Evolutionary conservation across 164 flowering plant species (phyloP).

Genomic region (Cinnamomum chago): DNA sequence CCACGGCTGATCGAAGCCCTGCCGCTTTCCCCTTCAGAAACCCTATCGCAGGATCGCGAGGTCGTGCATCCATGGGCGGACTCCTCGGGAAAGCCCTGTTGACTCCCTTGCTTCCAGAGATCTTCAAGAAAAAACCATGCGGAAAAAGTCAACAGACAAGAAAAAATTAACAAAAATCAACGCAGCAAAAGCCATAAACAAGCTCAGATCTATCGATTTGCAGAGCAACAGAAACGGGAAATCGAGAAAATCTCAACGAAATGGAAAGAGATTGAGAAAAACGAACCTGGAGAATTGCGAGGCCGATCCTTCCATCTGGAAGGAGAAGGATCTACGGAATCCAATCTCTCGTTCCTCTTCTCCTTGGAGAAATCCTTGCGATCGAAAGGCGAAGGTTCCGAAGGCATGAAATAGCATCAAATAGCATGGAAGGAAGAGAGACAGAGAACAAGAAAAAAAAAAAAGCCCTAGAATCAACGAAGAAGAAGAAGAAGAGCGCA

Average conservation of each 20-base stretch:
- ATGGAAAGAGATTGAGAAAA: too few relatives aligned
- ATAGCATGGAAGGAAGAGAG: slow-evolving; percentile 19
- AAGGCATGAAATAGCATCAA: slow-evolving; percentile 65
- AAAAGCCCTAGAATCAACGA: slow-evolving; percentile 9
- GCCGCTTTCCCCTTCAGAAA: slow-evolving; percentile 49
- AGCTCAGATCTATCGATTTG: background rate
- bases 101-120: slow-evolving; percentile 82
- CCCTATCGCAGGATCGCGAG: slow-evolving; percentile 49
- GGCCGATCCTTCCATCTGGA: slow-evolving; percentile 53
- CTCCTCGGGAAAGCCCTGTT: slow-evolving; percentile 59
- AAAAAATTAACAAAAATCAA: too few relatives aligned
- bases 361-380: slow-evolving; percentile 82
- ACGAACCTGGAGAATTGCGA: slow-evolving; percentile 54
- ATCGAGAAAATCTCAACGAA: too few relatives aligned
- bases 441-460: background rate
- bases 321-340: slow-evolving; percentile 15
- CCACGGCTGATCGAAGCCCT: slow-evolving; percentile 37
- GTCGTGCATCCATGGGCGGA: slow-evolving; percentile 42
- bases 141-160: background rate
- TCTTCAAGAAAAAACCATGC: slow-evolving; percentile 39
- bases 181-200: too few relatives aligned
- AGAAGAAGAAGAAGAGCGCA: background rate
- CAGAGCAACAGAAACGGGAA: too few relatives aligned
- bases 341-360: slow-evolving; percentile 61
- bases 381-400: slow-evolving; percentile 81